Conservation (phyloP, 495 filamentous ascomycete species). For the Thermochaetoides thermophila region DNA sequence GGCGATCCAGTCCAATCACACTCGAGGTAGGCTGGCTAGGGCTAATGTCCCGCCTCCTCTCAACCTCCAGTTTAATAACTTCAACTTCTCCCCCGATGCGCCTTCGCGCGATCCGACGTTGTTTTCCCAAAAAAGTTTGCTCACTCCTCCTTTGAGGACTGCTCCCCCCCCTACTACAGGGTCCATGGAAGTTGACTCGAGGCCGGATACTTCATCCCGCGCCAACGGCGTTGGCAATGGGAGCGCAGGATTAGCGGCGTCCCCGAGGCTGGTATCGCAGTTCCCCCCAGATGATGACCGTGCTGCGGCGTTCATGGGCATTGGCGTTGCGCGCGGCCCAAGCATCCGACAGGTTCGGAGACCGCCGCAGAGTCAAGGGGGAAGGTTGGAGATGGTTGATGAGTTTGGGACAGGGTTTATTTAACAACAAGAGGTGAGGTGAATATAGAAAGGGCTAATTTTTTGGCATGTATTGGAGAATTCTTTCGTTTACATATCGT, state of each 20-base stretch:
- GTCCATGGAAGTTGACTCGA: conserved; percentile 2
- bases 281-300: conserved; percentile 1
- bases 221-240: neutral
- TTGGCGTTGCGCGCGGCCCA: conserved; percentile 19
- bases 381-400: conserved; percentile 7
- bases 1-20: no score
- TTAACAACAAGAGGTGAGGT: no score
- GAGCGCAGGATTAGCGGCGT: conserved; percentile 1
- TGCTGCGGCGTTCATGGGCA: conserved; percentile 9
- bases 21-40: conserved; percentile 4
- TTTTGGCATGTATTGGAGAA: no score
- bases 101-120: conserved; percentile 13
- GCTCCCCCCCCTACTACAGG: no score
- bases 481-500: no score
- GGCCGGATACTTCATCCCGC: conserved; percentile 4
- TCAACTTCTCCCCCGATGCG: conserved; percentile 16
- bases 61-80: conserved; percentile 14
- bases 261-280: conserved; percentile 6
- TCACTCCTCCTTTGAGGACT: no score
- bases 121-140: no score
- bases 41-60: conserved; percentile 13
- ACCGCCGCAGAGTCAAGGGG: neutral
- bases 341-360: conserved; percentile 12
- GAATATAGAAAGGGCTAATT: no score
- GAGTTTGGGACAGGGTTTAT: conserved; percentile 17